Evolutionary conservation across 2,329 filamentous ascomycete genomes (phyloP), one percentile per base, ranked within the genome.

Genomic region (Fusarium fracticaudum): DNA sequence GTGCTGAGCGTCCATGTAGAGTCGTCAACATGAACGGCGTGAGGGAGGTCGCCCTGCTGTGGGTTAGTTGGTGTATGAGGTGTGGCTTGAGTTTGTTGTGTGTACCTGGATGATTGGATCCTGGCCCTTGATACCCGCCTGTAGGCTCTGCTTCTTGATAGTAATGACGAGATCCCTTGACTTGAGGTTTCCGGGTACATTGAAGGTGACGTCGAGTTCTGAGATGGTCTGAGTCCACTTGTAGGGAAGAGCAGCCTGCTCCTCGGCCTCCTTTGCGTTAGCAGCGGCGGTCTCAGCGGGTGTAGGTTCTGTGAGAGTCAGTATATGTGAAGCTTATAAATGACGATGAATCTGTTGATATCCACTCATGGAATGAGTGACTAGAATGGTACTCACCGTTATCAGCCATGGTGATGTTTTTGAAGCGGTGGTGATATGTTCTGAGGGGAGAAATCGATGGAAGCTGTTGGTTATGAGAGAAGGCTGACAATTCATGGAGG

Each of bases 211-310:
- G 80, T 98, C 94, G 69, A 98, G 86, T 80, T 98, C 96, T 77
- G 88, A 88, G 81, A 99, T 98, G 31, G 93, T 95, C 85, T 99
- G 96, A 17, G 90, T 93, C 96, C 96, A 99, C 86, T 97, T 96
- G 91, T 99, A 99, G 2, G 96, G 96, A 47, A 99, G 91, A 31
- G 92, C 90, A 47, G 91, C 93, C 86, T 99, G 96, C 85, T 99
- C 96, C 78, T 92, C 93, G 64, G 89, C 87, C 85, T 99, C 95
- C 81, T 92, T 91, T 71, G 91, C 92, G 74, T 86, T 87, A 66
- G 88, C 87, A 26, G 89, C 89, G 17, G 87, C 90, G 75, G 87
- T 85, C 74, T 90, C 87, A 72, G 88, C 89, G 67, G 87, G 84
- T 29, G 85, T 87, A 63, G 82, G 85, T 79, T 91, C 89, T 88